These are phyloP conservation scores for Fusarium zealandicum DNA, from an alignment of 2,329 filamentous ascomycete genomes.

Conservation along the genomic window DNA sequence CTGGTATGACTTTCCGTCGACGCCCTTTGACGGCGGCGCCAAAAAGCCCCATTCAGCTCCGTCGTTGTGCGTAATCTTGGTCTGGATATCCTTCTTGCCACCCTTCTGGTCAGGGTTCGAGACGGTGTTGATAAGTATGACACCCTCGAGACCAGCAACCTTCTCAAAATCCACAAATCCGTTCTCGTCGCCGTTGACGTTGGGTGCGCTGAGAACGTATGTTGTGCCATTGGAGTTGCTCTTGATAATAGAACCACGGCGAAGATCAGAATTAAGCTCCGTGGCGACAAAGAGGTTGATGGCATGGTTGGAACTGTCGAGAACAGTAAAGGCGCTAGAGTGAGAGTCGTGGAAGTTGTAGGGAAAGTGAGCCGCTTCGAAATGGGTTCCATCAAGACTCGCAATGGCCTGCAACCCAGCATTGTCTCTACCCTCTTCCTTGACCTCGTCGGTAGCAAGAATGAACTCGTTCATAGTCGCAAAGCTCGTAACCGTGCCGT, in stretches of 20 bases:
- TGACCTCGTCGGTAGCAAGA: constrained; percentile 72
- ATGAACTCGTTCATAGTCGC: constrained; percentile 98
- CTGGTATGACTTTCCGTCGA: constrained; percentile 72
- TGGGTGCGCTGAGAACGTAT: constrained; percentile 82
- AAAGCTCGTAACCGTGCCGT: constrained; percentile 75
- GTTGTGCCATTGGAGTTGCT: constrained; percentile 98
- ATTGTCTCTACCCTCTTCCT: constrained; percentile 63
- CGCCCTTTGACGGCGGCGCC: constrained; percentile 73
- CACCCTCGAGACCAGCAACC: constrained; percentile 89
- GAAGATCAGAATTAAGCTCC: constrained; percentile 66
- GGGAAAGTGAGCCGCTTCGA: constrained; percentile 86
- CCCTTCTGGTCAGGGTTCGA: constrained; percentile 76
- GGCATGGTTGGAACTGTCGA: constrained; percentile 93
- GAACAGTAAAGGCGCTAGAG: constrained; percentile 86
- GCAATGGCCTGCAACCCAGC: constrained; percentile 78
- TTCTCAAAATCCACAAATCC: constrained; percentile 97
- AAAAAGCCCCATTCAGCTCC: constrained; percentile 86
- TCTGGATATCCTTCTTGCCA: constrained; percentile 83
- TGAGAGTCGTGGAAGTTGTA: constrained; percentile 80
- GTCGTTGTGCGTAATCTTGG: constrained; percentile 95
- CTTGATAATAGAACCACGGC: constrained; percentile 91
- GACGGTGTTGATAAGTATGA: constrained; percentile 86
- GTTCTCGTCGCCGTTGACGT: constrained; percentile 78
- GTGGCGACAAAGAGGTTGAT: constrained; percentile 93
- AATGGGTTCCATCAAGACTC: constrained; percentile 83